Base-by-base conservation (phyloP, 768 basidiomycete genomes). In the Panaeolus papilionaceus region DNA sequence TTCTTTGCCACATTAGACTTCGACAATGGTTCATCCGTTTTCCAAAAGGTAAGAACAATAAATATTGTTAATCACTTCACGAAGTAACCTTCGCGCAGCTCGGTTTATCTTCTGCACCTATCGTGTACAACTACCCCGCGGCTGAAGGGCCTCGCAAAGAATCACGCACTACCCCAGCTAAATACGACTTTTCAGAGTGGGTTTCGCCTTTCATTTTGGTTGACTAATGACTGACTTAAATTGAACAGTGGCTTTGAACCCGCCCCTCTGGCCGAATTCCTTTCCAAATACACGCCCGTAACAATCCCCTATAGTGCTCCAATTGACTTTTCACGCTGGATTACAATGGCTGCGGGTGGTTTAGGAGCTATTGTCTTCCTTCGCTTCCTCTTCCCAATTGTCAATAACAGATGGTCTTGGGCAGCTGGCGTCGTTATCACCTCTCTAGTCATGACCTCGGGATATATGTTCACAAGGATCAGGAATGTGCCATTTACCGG, bases 381-480 rank as follows among this genome's bases (percentile, higher is more conserved):
- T 71, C 87, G 87, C 63, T 89, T 87, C 81, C 80, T 92, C 67
- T 77, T 85, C 4, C 88, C 92, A 37, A 79, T 93, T 65, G 76
- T 96, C 37, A 78, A 84, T 69, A 92, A 83, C 71, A 89, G 90
- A 69, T 94, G 92, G 92, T 79, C 86, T 2, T 95, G 94, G 93
- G 92, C 92, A 6, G 73, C 81, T 26, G 76, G 76, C n/a, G 84
- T 83, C 45, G 86, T 89, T 37, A 66, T 90, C 45, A 75, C 88
- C 33, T 85, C 89, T 9, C 90, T 94, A 20, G 80, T 94, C 72
- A 97, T 98, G 91, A 96, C 90, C 23, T 89, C 92, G 9, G 98
- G 98, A 8, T 92, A 89, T 83, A 99, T 99, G 98, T 99, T 97
- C 81, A 93, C 92, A 67, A 92, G 91, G 70, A 99, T 99, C 72